Conservation (phyloP, 2,329 filamentous ascomycete species). For the Teratosphaeria gauchensis region DNA sequence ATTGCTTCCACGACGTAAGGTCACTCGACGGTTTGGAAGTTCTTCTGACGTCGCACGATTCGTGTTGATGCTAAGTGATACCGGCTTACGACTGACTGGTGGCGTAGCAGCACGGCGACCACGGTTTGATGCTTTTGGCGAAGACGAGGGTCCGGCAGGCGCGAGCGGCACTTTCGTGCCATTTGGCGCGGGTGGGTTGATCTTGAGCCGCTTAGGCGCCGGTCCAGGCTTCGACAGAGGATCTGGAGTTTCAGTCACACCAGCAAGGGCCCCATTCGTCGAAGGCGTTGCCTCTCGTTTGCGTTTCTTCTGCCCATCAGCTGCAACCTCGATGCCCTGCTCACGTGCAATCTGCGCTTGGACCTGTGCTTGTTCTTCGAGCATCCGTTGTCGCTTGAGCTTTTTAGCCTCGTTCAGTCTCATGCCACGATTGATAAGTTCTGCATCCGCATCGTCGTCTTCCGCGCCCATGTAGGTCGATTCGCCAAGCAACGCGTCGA, state of each 20-base stretch:
- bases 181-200: slow-evolving; percentile 10
- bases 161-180: slow-evolving; percentile 32
- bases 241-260: slow-evolving; percentile 8
- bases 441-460: slow-evolving; percentile 46
- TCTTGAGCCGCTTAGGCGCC: slow-evolving; percentile 27
- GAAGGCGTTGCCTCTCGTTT: slow-evolving; percentile 43
- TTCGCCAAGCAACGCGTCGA: slow-evolving; percentile 23
- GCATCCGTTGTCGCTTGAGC: slow-evolving; percentile 54
- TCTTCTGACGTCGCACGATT: slow-evolving; percentile 41
- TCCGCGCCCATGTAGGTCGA: slow-evolving; percentile 18
- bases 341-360: slow-evolving; percentile 25
- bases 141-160: slow-evolving; percentile 30
- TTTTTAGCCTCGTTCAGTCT: slow-evolving; percentile 71
- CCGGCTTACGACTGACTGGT: slow-evolving; percentile 15
- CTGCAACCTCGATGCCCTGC: slow-evolving; percentile 16
- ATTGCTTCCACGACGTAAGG: slow-evolving; percentile 37
- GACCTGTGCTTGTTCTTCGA: slow-evolving; percentile 35
- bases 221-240: slow-evolving; percentile 15
- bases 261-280: slow-evolving; percentile 2
- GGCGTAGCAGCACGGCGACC: slow-evolving; percentile 19
- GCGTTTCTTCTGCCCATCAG: slow-evolving; percentile 37
- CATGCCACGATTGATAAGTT: slow-evolving; percentile 63
- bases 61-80: slow-evolving; percentile 29
- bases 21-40: slow-evolving; percentile 32
- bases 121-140: slow-evolving; percentile 14